Evolutionary conservation across 306 rosid species (phyloP), one percentile per base, ranked within the genome.

Genomic region (Dalbergia cochinchinensis): DNA sequence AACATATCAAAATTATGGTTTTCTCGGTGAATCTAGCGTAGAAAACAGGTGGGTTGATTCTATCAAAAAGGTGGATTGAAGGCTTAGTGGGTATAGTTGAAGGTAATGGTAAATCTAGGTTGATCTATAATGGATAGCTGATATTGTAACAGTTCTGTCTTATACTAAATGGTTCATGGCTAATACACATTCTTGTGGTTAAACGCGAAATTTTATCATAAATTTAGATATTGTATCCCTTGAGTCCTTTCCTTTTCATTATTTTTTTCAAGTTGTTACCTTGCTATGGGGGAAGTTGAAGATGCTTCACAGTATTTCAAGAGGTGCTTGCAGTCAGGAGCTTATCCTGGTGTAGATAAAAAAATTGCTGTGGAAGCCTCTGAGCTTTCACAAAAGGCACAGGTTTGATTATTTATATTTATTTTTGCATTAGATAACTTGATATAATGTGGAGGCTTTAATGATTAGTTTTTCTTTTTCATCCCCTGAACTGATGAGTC

Each of bases 241-340:
- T 26, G 31, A 26, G 31, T 26, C 31, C 31, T 26, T 26, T 26
- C 31, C 31, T 26, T 66, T 86, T 76, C 76, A 37, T 60, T 26
- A 26, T 26, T 26, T 76, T 78, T 65, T 44, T 72, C 44, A 77
- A 95, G 99, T 69, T 95, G 98, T 88, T 88, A 86, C 89, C 97
- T 95, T 83, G 85, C 90, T 71, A 80, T 95, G 84, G 99, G 99
- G 81, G 97, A 93, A 86, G 90, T 93, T 71, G 94, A 84, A 82
- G 91, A 71, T 71, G 98, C 99, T 35, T 70, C 89, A 26, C 86
- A 81, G 47, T 87, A 84, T 83, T 91, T 91, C 83, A 93, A 85
- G 86, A 90, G 83, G 84, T 95, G 99, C 88, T 89, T 95, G 83
- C 97, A 89, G 76, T 80, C 89, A 34, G 94, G 89, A 83, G 83